phyloP scores from a whole-genome alignment of 768 basidiomycete species.

The Lepiota brunneoincarnata region DNA sequence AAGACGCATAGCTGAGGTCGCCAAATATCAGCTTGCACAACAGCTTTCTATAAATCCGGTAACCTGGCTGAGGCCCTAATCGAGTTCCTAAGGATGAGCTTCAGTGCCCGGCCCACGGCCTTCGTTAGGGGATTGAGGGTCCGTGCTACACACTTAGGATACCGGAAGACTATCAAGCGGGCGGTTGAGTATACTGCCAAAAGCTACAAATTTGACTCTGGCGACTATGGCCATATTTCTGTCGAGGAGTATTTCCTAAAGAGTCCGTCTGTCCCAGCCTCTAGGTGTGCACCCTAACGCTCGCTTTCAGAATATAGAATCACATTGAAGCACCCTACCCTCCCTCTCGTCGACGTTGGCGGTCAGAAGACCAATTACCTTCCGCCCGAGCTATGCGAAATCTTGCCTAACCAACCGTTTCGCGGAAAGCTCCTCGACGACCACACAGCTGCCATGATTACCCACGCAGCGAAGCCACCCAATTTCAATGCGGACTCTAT shows the following conservation, averaged over 20 bases:
- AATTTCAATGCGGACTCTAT: conserved; percentile 65
- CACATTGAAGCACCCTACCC: conserved; percentile 42
- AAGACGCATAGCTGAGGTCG: too few species aligned
- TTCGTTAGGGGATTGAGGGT: conserved; percentile 70
- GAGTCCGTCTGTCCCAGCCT: conserved; percentile 45
- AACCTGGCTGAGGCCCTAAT: conserved; percentile 64
- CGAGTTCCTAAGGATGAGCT: conserved; percentile 51
- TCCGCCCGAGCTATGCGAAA: conserved; percentile 74
- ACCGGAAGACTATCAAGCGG: conserved; percentile 68
- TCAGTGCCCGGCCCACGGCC: conserved; percentile 54
- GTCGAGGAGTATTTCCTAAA: conserved; percentile 66
- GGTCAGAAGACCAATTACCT: conserved; percentile 46
- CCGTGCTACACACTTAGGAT: conserved; percentile 66
- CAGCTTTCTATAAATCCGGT: conserved; percentile 58
- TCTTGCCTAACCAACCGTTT: conserved; percentile 66
- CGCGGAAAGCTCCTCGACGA: conserved; percentile 65
- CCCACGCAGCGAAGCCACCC: conserved; percentile 65
- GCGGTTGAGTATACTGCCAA: conserved; percentile 46
- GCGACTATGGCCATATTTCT: conserved; percentile 48
- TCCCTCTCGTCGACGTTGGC: conserved; percentile 62
- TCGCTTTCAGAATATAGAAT: conserved; percentile 55
- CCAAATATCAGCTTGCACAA: conserved; percentile 43
- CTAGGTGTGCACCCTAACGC: not conserved
- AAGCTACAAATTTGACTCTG: conserved; percentile 51
- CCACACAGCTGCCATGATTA: conserved; percentile 75